Evolutionary conservation across 2,329 filamentous ascomycete genomes (phyloP).

Genomic region (Hypoxylon sp.): DNA sequence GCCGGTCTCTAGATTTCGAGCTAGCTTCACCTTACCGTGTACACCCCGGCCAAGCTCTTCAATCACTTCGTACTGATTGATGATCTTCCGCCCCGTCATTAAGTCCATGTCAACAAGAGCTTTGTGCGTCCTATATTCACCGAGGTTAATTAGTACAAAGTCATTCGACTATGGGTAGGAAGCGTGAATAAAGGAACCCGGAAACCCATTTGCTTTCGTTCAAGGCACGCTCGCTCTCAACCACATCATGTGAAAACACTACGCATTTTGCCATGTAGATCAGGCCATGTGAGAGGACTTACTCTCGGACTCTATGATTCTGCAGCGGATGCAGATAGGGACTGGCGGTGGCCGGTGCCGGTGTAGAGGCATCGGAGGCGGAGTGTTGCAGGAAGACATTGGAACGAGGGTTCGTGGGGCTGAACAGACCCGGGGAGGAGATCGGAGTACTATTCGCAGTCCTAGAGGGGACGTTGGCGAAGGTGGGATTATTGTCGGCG

Average conservation of each 20-base stretch:
- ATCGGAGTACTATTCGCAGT: constrained; percentile 70
- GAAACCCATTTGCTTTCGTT: constrained; percentile 10
- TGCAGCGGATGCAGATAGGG: constrained; percentile 80
- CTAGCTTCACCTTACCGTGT: constrained; percentile 97
- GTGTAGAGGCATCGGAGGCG: constrained; percentile 68
- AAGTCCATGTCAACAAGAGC: constrained; percentile 91
- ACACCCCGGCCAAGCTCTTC: constrained; percentile 96
- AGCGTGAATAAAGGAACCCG: constrained; percentile 5
- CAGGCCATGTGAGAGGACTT: constrained; percentile 59
- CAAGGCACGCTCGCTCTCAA: constrained; percentile 5
- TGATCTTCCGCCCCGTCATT: constrained; percentile 91
- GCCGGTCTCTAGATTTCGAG: constrained; percentile 80
- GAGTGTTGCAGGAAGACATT: constrained; percentile 59
- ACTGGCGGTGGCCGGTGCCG: constrained; percentile 65
- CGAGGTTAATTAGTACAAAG: constrained; percentile 34
- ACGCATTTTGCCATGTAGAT: background rate
- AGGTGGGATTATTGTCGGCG: constrained; percentile 55
- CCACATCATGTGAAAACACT: background rate
- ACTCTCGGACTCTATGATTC: constrained; percentile 82
- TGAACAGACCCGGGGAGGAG: constrained; percentile 74
- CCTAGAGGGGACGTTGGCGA: constrained; percentile 60
- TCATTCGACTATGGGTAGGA: background rate
- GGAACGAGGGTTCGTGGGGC: constrained; percentile 63
- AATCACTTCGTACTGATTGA: constrained; percentile 98
- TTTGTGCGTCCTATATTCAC: constrained; percentile 79